Evolutionary conservation across 495 filamentous ascomycete species (phyloP).

Genomic region (Neurospora africana): DNA sequence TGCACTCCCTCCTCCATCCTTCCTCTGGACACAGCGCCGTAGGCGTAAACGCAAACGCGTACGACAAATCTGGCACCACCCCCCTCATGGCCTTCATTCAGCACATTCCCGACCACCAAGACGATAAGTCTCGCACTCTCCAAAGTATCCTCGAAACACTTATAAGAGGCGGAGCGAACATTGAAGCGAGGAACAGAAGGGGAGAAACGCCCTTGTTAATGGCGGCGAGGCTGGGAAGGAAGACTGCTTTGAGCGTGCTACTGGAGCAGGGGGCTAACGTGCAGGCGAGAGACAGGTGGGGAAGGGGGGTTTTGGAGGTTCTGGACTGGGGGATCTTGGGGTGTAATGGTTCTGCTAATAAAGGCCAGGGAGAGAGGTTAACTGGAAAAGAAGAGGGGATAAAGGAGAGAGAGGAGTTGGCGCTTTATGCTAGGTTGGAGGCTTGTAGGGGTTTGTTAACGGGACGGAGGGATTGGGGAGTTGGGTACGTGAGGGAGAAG

Average conservation of each 20-base stretch:
- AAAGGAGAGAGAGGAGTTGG: slow-evolving; percentile 9
- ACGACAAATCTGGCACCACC: slow-evolving; percentile 31
- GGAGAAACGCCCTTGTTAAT: slow-evolving; percentile 39
- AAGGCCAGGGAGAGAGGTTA: background rate
- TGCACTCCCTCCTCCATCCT: slow-evolving; percentile 24
- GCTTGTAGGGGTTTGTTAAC: slow-evolving; percentile 23
- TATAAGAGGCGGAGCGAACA: slow-evolving; percentile 18
- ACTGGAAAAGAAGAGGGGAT: background rate
- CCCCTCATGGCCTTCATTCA: slow-evolving; percentile 37
- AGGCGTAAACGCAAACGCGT: slow-evolving; percentile 32
- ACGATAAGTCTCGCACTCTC: slow-evolving; percentile 28
- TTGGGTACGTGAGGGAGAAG: slow-evolving; percentile 5
- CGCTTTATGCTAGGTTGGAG: slow-evolving; percentile 20
- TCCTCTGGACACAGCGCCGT: slow-evolving; percentile 1
- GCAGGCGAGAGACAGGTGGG: slow-evolving; percentile 28
- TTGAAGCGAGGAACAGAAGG: slow-evolving; percentile 32
- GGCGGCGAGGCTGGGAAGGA: slow-evolving; percentile 32
- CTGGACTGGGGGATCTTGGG: slow-evolving; percentile 17
- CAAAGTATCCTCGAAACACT: slow-evolving; percentile 23
- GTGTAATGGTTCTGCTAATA: background rate
- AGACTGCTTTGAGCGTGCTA: slow-evolving; percentile 32
- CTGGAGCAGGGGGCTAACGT: slow-evolving; percentile 34
- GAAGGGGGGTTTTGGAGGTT: slow-evolving; percentile 27
- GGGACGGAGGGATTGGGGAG: slow-evolving; percentile 19
- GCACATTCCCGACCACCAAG: slow-evolving; percentile 30